Conservation (phyloP, 208 protist genomes). For the Leishmania tarentolae region DNA sequence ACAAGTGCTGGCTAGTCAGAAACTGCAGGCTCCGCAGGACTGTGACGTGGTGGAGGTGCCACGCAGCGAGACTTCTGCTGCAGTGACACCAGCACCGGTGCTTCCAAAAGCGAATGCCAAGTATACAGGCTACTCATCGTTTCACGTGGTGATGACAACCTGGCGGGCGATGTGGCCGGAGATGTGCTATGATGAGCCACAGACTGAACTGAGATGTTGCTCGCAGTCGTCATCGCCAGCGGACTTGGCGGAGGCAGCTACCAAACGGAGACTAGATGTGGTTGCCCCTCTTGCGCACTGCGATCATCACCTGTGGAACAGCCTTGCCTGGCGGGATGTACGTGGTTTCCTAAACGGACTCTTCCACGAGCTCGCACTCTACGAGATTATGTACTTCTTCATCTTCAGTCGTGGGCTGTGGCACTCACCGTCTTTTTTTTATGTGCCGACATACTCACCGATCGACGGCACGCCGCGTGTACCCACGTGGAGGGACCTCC, state of each 20-base stretch:
- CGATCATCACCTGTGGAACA: conserved; percentile 79
- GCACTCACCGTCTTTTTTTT: conserved; percentile 78
- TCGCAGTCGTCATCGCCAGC: not conserved
- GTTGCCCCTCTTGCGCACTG: conserved; percentile 34
- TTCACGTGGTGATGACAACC: conserved; percentile 79
- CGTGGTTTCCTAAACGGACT: conserved; percentile 67
- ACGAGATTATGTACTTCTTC: conserved; percentile 88
- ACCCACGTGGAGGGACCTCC: conserved; percentile 7
- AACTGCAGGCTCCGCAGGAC: conserved; percentile 18
- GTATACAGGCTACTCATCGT: conserved; percentile 81
- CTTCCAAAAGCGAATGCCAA: conserved; percentile 15
- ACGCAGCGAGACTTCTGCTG: not conserved
- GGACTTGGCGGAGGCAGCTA: not conserved
- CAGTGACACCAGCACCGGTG: not conserved
- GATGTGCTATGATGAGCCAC: conserved; percentile 48
- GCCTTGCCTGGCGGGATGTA: conserved; percentile 59
- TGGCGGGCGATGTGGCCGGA: conserved; percentile 90
- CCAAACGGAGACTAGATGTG: conserved; percentile 14
- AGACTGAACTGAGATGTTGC: conserved; percentile 1
- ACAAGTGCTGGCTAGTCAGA: conserved; percentile 40
- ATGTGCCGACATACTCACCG: conserved; percentile 53
- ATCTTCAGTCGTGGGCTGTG: conserved; percentile 74
- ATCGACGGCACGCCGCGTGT: conserved; percentile 37
- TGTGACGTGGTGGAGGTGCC: not conserved
- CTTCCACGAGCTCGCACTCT: conserved; percentile 65